Percentiles rank a stretch among this genome's conserved stretches.
Conservation (phyloP, 345 rosid species). For the Gossypium ekmanianum region DNA sequence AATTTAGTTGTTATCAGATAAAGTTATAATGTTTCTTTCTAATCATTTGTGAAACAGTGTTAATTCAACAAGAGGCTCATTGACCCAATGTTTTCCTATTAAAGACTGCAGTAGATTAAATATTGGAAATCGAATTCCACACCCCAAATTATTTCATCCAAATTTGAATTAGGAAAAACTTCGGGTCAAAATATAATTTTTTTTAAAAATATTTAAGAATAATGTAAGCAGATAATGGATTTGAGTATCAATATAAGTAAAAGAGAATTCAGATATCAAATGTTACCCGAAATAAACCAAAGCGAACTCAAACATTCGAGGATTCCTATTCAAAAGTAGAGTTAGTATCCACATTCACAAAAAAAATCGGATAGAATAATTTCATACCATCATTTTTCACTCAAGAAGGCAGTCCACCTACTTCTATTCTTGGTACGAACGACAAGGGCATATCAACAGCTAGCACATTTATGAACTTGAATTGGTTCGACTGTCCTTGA, state of each 20-base stretch:
- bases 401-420: background rate
- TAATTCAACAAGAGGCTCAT: no score
- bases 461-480: slow-evolving; percentile 24
- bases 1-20: no score
- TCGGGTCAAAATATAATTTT: no score
- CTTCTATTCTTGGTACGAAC: background rate
- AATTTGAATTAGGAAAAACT: no score
- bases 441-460: slow-evolving; percentile 7
- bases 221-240: background rate
- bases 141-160: no score
- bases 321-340: background rate
- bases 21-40: no score
- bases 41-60: no score
- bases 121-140: no score
- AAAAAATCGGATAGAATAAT: background rate
- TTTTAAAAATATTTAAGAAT: background rate
- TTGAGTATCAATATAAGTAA: background rate
- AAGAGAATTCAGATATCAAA: background rate
- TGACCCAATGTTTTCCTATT: no score
- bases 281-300: background rate
- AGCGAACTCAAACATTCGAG: background rate
- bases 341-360: background rate
- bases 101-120: no score
- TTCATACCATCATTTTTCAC: background rate
- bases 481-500: slow-evolving; percentile 41